phyloP scores from a whole-genome alignment of 305 asterid species.

The Rubia peregrina region DNA sequence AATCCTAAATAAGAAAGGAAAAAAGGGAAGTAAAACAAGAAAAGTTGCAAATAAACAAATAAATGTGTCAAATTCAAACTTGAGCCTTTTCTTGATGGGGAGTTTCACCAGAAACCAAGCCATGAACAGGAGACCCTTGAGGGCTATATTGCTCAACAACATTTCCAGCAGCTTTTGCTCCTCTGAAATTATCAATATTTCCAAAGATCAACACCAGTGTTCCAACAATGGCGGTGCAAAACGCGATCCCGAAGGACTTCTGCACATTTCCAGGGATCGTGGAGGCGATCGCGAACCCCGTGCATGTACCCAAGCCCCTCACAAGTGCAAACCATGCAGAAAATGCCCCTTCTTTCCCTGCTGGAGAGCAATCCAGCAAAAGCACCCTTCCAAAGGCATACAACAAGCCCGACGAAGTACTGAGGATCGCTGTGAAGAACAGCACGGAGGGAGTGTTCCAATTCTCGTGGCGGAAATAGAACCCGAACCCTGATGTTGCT shows the following conservation, averaged over 20 bases:
- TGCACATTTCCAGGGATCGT: constrained; percentile 49
- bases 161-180: constrained; percentile 84
- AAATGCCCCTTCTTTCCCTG: constrained; percentile 84
- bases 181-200: constrained; percentile 65
- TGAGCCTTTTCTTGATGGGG: constrained; percentile 25
- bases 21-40: neutral
- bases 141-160: constrained; percentile 37
- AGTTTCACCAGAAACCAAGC: constrained; percentile 22
- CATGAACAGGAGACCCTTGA: constrained; percentile 38
- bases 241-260: constrained; percentile 55
- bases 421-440: constrained; percentile 61
- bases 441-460: constrained; percentile 48
- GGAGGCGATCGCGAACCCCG: constrained; percentile 67
- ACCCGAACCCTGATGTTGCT: constrained; percentile 66
- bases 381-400: constrained; percentile 81
- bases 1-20: neutral
- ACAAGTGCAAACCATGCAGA: constrained; percentile 86
- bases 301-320: constrained; percentile 56
- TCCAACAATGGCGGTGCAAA: constrained; percentile 49
- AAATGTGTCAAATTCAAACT: constrained; percentile 17
- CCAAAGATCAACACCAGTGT: constrained; percentile 63
- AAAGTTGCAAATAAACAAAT: neutral
- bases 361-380: constrained; percentile 75
- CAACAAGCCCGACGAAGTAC: constrained; percentile 56
- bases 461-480: constrained; percentile 40